Conservation (phyloP, 2,329 filamentous ascomycete species). For the Trichoderma koningiopsis region DNA sequence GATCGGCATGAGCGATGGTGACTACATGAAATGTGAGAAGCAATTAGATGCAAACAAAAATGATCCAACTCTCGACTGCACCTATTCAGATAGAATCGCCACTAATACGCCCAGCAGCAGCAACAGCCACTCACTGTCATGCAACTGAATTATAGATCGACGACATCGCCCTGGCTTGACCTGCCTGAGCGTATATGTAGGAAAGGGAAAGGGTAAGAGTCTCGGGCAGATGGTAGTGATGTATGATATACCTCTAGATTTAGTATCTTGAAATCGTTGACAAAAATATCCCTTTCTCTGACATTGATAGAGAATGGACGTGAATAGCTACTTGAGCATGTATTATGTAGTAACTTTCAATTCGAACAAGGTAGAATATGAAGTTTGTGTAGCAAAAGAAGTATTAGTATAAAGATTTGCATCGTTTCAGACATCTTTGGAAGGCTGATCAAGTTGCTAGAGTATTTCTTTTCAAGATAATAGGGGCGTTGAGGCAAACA, state of each 20-base stretch:
- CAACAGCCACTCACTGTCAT: neutral
- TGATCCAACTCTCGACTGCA: neutral
- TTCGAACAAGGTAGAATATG: neutral
- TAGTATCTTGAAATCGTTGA: neutral
- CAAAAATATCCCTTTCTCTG: neutral
- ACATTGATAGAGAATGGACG: neutral
- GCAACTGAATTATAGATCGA: neutral
- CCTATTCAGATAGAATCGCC: neutral
- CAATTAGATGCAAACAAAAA: neutral
- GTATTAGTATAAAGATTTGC: neutral
- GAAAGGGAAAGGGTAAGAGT: neutral
- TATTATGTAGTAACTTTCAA: neutral
- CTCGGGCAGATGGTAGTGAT: constrained; percentile 2
- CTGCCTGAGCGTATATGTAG: neutral
- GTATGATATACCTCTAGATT: neutral
- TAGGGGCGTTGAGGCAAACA: neutral
- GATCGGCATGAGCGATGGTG: constrained; percentile 12
- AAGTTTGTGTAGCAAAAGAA: neutral
- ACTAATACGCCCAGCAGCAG: neutral
- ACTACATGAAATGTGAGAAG: constrained; percentile 16
- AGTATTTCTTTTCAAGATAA: neutral
- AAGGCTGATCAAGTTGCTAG: neutral
- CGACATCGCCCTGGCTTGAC: neutral
- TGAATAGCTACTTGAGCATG: neutral
- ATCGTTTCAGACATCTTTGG: neutral